A percentile compares a stretch with the other conserved stretches of the same genome.
phyloP scores from a whole-genome alignment of 2,329 filamentous ascomycete genomes.

The Hypoxylon rubiginosum region DNA sequence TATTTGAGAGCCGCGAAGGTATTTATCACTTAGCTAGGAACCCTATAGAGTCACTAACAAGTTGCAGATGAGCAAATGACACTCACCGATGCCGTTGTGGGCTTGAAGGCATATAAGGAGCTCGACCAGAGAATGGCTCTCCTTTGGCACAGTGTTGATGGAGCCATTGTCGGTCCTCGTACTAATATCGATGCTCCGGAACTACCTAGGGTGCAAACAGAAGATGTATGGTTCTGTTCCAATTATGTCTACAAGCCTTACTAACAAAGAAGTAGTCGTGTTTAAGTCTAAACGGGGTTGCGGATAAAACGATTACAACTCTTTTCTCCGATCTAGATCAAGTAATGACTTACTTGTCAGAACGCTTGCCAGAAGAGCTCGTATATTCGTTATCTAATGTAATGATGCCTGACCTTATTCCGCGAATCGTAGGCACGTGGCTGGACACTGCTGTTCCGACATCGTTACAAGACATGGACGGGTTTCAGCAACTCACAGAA shows the following conservation, averaged over 20 bases:
- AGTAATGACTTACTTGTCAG: slow-evolving; percentile 65
- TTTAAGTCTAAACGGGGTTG: slow-evolving; percentile 58
- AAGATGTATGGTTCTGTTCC: slow-evolving; percentile 54
- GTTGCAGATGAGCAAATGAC: slow-evolving; percentile 64
- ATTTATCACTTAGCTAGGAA: slow-evolving; percentile 17
- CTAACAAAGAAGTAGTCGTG: slow-evolving; percentile 55
- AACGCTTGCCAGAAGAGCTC: slow-evolving; percentile 67
- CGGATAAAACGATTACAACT: slow-evolving; percentile 62
- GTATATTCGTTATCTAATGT: slow-evolving; percentile 73
- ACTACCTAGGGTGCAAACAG: slow-evolving; percentile 57
- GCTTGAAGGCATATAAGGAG: slow-evolving; percentile 71
- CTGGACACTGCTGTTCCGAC: slow-evolving; percentile 82
- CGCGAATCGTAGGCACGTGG: slow-evolving; percentile 79
- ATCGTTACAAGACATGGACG: slow-evolving; percentile 76
- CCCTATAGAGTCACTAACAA: slow-evolving; percentile 38
- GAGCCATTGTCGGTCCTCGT: slow-evolving; percentile 71
- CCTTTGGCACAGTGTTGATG: slow-evolving; percentile 74
- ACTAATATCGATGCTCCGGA: slow-evolving; percentile 59
- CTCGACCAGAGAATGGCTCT: slow-evolving; percentile 70
- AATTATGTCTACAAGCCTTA: slow-evolving; percentile 1
- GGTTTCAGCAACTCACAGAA: slow-evolving; percentile 79
- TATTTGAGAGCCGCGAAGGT: slow-evolving; percentile 68
- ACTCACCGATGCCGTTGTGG: slow-evolving; percentile 67
- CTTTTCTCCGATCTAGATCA: slow-evolving; percentile 68
- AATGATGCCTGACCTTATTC: slow-evolving; percentile 77